Conservation (phyloP, 768 basidiomycete species). For the Podaxis carcinomalis region DNA sequence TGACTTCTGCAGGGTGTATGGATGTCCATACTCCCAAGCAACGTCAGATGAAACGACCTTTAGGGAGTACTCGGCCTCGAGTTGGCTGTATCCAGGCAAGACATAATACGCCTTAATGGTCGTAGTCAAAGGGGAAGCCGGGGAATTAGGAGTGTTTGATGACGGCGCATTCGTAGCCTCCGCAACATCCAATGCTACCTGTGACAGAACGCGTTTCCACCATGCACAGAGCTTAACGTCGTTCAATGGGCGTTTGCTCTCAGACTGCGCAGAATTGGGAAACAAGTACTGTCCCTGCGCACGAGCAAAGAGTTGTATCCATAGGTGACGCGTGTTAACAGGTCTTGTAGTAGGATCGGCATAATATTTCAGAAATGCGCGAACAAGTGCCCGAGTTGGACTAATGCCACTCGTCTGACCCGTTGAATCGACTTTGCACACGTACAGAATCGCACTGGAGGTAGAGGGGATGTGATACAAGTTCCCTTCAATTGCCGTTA, state of each 20-base stretch:
- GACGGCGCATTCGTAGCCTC: conserved; percentile 13
- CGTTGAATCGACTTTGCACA: conserved; percentile 93
- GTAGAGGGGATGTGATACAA: conserved; percentile 74
- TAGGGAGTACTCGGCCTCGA: conserved; percentile 63
- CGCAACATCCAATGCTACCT: conserved; percentile 42
- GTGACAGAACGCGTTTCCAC: conserved; percentile 81
- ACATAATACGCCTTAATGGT: conserved; percentile 45
- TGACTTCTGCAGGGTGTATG: conserved; percentile 56
- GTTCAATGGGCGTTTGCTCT: conserved; percentile 66
- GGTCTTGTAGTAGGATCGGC: conserved; percentile 62
- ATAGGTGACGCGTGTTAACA: conserved; percentile 49
- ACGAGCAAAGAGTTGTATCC: conserved; percentile 88
- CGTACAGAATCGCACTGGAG: conserved; percentile 70
- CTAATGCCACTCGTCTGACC: conserved; percentile 64
- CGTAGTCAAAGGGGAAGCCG: background rate
- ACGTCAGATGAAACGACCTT: conserved; percentile 28
- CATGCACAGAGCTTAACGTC: conserved; percentile 84
- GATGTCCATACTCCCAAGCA: conserved; percentile 77
- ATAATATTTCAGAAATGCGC: conserved; percentile 61
- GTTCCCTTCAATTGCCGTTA: conserved; percentile 74
- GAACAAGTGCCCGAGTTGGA: conserved; percentile 68
- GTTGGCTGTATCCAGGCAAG: conserved; percentile 64
- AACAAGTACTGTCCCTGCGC: conserved; percentile 93
- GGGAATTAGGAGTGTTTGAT: background rate
- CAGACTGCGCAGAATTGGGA: conserved; percentile 73